phyloP scores from a whole-genome alignment of 345 rosid species.

The Physaria fendleri region DNA sequence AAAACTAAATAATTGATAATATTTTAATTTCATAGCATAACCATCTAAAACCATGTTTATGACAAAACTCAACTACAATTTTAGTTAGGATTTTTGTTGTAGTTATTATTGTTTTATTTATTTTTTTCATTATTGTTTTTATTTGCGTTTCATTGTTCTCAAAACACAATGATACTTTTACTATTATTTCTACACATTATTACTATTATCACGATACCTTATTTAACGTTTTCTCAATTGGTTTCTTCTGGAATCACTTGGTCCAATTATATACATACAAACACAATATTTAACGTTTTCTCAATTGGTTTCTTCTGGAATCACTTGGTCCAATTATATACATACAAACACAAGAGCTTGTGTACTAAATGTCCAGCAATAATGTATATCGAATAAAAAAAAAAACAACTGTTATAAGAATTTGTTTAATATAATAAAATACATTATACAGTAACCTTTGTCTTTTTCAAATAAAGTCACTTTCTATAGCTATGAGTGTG shows the following conservation, averaged over 20 bases:
- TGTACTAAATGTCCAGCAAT: constrained; percentile 8
- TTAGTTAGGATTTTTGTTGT: too few relatives aligned
- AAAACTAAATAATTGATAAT: neutral
- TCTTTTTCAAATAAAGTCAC: neutral
- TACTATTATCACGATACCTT: constrained; percentile 1
- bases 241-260: constrained; percentile 21
- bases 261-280: constrained; percentile 14
- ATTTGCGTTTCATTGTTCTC: neutral
- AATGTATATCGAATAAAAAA: constrained; percentile 1
- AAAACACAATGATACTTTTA: neutral
- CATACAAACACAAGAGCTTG: constrained; percentile 9
- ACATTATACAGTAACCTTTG: constrained; percentile 10
- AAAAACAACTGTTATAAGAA: neutral
- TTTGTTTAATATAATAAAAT: constrained; percentile 3
- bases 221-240: constrained; percentile 24
- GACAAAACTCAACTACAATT: neutral
- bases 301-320: constrained; percentile 22
- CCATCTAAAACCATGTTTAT: neutral
- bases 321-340: constrained; percentile 18
- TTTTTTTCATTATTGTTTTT: neutral
- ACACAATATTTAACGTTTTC: constrained; percentile 19
- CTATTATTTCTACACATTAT: constrained; percentile 6
- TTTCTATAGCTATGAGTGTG: constrained; percentile 10
- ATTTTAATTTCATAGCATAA: neutral
- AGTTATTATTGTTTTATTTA: neutral